These are phyloP conservation scores for Erodium texanum DNA, from an alignment of 441 rosid species.

Conservation along the genomic window DNA sequence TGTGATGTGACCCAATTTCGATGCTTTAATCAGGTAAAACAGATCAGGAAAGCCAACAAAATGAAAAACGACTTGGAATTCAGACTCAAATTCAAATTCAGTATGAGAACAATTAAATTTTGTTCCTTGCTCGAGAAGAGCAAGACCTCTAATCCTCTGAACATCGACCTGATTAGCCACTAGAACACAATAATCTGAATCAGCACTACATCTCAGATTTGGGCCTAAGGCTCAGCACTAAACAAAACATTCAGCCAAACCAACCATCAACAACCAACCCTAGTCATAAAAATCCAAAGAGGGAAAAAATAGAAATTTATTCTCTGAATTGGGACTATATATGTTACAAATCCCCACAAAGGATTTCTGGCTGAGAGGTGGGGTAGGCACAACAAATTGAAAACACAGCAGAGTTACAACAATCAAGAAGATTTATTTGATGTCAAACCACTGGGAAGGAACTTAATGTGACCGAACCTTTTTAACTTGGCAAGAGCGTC, in stretches of 20 bases:
- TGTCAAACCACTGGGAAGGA: slow-evolving; percentile 43
- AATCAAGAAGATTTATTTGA: slow-evolving; percentile 35
- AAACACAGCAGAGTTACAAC: slow-evolving; percentile 7
- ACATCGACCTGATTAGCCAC: too few relatives aligned
- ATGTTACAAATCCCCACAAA: slow-evolving; percentile 57
- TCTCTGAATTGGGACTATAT: slow-evolving; percentile 42
- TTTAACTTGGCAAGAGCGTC: slow-evolving; percentile 72
- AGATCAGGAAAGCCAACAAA: too few relatives aligned
- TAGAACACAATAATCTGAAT: slow-evolving; percentile 19
- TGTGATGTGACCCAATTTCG: too few relatives aligned
- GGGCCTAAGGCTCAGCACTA: slow-evolving; percentile 31
- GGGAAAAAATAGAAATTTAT: slow-evolving; percentile 20
- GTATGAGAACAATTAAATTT: slow-evolving; percentile 14
- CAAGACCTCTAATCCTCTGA: slow-evolving; percentile 12
- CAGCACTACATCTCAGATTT: slow-evolving; percentile 35
- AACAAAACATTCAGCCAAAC: slow-evolving; percentile 49
- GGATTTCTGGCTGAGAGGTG: slow-evolving; percentile 30
- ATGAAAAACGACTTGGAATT: background rate
- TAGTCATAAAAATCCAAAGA: slow-evolving; percentile 25
- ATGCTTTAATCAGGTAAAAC: too few relatives aligned
- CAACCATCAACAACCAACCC: slow-evolving; percentile 36
- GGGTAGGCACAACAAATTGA: background rate
- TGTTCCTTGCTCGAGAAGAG: slow-evolving; percentile 23
- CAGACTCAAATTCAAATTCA: slow-evolving; percentile 10
- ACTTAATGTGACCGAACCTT: slow-evolving; percentile 56